phyloP scores from a whole-genome alignment of 148 eudicot genomes.

The Tetragonia tetragonoides region DNA sequence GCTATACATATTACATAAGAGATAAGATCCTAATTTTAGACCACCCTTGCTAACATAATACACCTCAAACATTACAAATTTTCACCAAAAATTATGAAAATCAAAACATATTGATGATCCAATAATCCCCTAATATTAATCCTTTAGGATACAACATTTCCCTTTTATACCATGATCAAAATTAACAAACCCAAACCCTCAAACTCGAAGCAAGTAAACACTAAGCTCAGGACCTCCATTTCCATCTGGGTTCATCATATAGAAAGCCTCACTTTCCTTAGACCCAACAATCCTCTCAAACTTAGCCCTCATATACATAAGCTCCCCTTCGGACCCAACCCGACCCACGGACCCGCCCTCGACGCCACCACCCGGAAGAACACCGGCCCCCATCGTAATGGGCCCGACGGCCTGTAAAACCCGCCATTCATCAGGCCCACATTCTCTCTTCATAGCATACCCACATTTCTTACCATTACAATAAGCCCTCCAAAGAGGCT shows the following conservation, averaged over 20 bases:
- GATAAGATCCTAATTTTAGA: background rate
- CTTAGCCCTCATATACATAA: constrained; percentile 79
- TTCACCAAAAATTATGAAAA: background rate
- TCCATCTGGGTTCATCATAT: constrained; percentile 84
- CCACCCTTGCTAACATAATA: background rate
- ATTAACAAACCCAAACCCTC: background rate
- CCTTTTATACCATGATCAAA: background rate
- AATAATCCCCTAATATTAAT: background rate
- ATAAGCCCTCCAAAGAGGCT: constrained; percentile 87
- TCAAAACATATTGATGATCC: background rate
- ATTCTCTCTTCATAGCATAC: constrained; percentile 64
- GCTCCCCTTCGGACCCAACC: constrained; percentile 41
- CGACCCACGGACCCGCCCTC: constrained; percentile 2
- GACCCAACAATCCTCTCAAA: constrained; percentile 80
- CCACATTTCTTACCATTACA: constrained; percentile 97
- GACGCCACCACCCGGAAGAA: constrained; percentile 42
- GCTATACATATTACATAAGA: constrained; percentile 1
- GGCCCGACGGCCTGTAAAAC: constrained; percentile 61
- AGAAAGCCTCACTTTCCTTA: constrained; percentile 71
- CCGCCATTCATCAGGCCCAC: constrained; percentile 66
- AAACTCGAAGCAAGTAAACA: constrained; percentile 61
- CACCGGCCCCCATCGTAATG: constrained; percentile 94
- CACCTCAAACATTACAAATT: background rate
- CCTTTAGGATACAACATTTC: background rate
- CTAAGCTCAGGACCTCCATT: constrained; percentile 71